phyloP scores from a whole-genome alignment of 345 rosid species.

The Bruguiera sexangula region DNA sequence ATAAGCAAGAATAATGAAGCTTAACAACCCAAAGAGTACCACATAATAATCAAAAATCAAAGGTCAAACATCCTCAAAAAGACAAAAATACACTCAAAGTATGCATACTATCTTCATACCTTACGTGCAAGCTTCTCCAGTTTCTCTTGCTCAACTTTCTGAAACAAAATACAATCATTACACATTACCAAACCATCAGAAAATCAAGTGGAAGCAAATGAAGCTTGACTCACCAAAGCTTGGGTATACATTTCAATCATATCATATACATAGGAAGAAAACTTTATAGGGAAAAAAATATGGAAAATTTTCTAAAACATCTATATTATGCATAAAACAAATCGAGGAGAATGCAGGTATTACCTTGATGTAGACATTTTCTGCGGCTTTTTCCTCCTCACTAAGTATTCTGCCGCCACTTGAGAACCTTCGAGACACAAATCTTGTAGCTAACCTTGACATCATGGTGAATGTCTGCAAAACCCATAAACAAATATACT shows the following conservation, averaged over 20 bases:
- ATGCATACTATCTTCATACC: conserved; percentile 37
- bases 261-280: background rate
- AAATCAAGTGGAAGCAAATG: background rate
- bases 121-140: conserved; percentile 82
- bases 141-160: conserved; percentile 92
- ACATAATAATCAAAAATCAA: background rate
- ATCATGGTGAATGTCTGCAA: conserved; percentile 44
- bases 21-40: background rate
- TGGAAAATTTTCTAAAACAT: background rate
- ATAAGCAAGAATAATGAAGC: background rate
- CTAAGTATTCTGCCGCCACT: conserved; percentile 63
- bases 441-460: conserved; percentile 45
- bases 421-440: conserved; percentile 66
- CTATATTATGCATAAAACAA: background rate
- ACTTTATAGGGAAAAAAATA: background rate
- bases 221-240: background rate
- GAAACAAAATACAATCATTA: conserved; percentile 22
- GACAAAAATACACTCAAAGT: conserved; percentile 5
- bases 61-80: background rate
- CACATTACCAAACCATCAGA: background rate
- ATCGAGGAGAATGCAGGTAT: background rate
- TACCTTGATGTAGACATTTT: conserved; percentile 89
- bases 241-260: background rate
- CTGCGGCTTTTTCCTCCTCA: conserved; percentile 97
- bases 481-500: background rate